Percentiles rank a stretch among this genome's conserved stretches.
phyloP scores from a whole-genome alignment of 768 basidiomycete genomes.

The Butyriboletus loyo region DNA sequence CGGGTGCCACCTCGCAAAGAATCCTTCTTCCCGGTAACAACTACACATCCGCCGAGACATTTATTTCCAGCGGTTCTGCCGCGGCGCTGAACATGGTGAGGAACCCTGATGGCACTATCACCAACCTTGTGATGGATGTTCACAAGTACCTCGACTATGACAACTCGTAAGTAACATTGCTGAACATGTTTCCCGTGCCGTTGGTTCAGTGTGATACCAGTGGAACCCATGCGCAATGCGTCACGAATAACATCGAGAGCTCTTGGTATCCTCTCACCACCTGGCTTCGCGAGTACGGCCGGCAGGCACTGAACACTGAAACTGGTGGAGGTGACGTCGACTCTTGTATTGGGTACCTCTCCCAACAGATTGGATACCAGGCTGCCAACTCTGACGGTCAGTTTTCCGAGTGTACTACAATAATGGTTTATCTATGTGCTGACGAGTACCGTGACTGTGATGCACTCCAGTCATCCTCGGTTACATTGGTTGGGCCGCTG shows the following conservation, averaged over 20 bases:
- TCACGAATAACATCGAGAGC: constrained; percentile 50
- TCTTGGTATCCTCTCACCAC: constrained; percentile 45
- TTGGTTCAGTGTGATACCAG: constrained; percentile 13
- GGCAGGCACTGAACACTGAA: constrained; percentile 59
- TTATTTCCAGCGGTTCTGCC: constrained; percentile 49
- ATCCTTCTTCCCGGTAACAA: constrained; percentile 60
- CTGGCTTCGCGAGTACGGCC: constrained; percentile 47
- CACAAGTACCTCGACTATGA: constrained; percentile 62
- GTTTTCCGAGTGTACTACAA: constrained; percentile 8
- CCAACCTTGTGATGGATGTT: constrained; percentile 55
- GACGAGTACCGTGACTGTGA: neutral
- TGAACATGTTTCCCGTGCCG: neutral
- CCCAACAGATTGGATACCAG: constrained; percentile 45
- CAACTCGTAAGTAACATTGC: constrained; percentile 38
- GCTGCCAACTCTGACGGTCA: constrained; percentile 48
- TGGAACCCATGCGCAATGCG: constrained; percentile 44
- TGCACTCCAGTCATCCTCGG: constrained; percentile 44
- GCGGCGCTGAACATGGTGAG: constrained; percentile 43
- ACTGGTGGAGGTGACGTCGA: constrained; percentile 56
- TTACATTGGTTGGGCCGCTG: constrained; percentile 59
- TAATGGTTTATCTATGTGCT: neutral
- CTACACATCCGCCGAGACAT: constrained; percentile 52
- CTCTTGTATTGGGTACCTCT: constrained; percentile 44
- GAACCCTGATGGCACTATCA: constrained; percentile 45
- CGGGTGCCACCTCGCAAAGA: constrained; percentile 49